Conservation (phyloP, 345 rosid species). For the Hypericum androsaemum region DNA sequence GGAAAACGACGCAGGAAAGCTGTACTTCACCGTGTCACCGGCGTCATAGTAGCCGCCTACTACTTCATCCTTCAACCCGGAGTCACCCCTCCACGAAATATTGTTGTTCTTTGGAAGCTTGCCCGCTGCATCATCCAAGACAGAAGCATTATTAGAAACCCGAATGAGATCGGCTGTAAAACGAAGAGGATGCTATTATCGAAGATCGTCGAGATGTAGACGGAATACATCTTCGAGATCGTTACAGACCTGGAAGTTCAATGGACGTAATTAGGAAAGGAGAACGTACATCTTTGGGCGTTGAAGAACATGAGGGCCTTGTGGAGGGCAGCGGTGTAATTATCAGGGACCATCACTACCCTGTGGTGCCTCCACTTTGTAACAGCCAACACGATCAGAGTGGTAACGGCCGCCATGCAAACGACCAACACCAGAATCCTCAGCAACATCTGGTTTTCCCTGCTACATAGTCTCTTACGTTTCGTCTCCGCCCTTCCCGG, state of each 20-base stretch:
- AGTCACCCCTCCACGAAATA: neutral
- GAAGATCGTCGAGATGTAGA: too few relatives aligned
- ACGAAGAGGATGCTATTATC: too few relatives aligned
- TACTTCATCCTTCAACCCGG: conserved; percentile 1
- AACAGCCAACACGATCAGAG: conserved; percentile 6
- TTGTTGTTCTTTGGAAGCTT: neutral
- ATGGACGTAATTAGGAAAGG: neutral
- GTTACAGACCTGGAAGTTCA: neutral
- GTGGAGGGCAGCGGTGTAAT: conserved; percentile 18
- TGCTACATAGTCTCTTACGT: neutral
- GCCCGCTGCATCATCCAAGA: neutral
- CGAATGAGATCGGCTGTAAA: too few relatives aligned
- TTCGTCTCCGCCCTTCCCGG: conserved; percentile 4
- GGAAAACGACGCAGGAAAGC: neutral
- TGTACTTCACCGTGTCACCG: conserved; percentile 5
- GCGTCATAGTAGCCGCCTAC: conserved; percentile 4
- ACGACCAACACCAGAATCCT: conserved; percentile 3
- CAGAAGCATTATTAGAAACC: neutral
- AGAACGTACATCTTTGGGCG: conserved; percentile 15
- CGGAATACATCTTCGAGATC: too few relatives aligned
- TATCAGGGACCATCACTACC: conserved; percentile 2
- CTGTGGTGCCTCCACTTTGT: conserved; percentile 3
- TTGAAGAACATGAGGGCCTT: conserved; percentile 19
- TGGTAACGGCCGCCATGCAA: neutral
- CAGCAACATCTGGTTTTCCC: conserved; percentile 6